Evolutionary conservation across 495 filamentous ascomycete genomes (phyloP).

Genomic region (Astrocystis sublimbata): DNA sequence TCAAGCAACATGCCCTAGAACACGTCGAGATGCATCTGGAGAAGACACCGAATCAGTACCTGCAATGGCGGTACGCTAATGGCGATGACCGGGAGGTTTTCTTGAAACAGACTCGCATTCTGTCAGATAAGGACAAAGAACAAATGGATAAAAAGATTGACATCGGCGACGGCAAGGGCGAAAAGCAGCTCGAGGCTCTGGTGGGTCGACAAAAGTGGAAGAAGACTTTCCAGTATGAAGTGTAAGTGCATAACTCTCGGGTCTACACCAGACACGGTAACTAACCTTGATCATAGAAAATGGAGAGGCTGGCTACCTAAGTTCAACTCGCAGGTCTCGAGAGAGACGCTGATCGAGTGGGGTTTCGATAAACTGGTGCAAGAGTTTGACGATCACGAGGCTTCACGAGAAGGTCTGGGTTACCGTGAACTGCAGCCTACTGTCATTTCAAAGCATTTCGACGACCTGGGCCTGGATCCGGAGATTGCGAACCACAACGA

Average conservation of each 20-base stretch:
- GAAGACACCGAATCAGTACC: slow-evolving; percentile 97
- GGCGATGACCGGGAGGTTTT: slow-evolving; percentile 96
- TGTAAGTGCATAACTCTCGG: slow-evolving; percentile 52
- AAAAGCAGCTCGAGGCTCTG: slow-evolving; percentile 77
- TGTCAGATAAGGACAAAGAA: slow-evolving; percentile 78
- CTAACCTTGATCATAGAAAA: slow-evolving; percentile 55
- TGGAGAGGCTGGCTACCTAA: slow-evolving; percentile 88
- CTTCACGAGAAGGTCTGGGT: slow-evolving; percentile 93
- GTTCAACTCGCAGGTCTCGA: slow-evolving; percentile 87
- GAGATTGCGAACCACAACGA: slow-evolving; percentile 99
- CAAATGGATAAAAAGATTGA: slow-evolving; percentile 91
- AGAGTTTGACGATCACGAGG: slow-evolving; percentile 98
- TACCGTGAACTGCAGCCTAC: slow-evolving; percentile 90
- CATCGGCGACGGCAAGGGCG: slow-evolving; percentile 75
- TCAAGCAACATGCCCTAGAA: slow-evolving; percentile 98
- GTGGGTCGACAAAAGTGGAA: slow-evolving; percentile 98
- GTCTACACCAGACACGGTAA: background rate
- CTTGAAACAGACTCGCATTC: slow-evolving; percentile 93
- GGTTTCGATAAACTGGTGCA: slow-evolving; percentile 93
- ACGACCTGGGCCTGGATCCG: slow-evolving; percentile 92
- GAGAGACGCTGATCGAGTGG: slow-evolving; percentile 81
- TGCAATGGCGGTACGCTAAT: slow-evolving; percentile 97
- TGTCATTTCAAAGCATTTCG: slow-evolving; percentile 96
- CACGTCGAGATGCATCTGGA: slow-evolving; percentile 99
- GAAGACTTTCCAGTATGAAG: slow-evolving; percentile 98